These are phyloP conservation scores for Croton laevigatus DNA, from an alignment of 441 rosid species.

Conservation along the genomic window DNA sequence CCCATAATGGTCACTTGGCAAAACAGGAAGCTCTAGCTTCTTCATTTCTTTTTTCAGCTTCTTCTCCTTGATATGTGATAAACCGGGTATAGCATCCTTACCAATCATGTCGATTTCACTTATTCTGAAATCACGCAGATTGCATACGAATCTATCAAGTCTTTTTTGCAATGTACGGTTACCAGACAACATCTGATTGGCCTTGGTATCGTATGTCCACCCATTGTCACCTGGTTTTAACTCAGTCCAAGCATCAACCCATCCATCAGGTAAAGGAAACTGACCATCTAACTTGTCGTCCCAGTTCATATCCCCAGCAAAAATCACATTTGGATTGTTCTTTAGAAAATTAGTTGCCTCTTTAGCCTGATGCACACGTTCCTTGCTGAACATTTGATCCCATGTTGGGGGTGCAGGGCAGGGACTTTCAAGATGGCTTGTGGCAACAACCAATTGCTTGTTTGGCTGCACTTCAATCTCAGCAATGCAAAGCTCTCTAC, in stretches of 20 bases:
- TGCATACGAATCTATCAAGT: conserved; percentile 68
- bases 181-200: conserved; percentile 79
- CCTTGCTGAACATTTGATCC: conserved; percentile 95
- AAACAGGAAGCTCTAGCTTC: conserved; percentile 73
- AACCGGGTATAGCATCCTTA: conserved; percentile 69
- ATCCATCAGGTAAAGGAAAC: conserved; percentile 66
- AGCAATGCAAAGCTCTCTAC: conserved; percentile 69
- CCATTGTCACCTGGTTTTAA: conserved; percentile 68
- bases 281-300: conserved; percentile 77
- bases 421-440: conserved; percentile 98
- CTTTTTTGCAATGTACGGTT: conserved; percentile 69
- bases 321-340: conserved; percentile 60
- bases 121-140: conserved; percentile 58
- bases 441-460: conserved; percentile 62
- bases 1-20: conserved; percentile 96
- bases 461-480: conserved; percentile 59
- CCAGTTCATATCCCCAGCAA: conserved; percentile 97
- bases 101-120: conserved; percentile 75
- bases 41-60: conserved; percentile 54
- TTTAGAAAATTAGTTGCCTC: conserved; percentile 51
- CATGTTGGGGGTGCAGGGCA: conserved; percentile 90
- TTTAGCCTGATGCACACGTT: conserved; percentile 75
- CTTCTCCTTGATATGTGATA: conserved; percentile 75
- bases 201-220: conserved; percentile 87
- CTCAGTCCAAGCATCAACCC: conserved; percentile 81